Conservation (phyloP, 805 yeast species). For the Candida odintsovae region DNA sequence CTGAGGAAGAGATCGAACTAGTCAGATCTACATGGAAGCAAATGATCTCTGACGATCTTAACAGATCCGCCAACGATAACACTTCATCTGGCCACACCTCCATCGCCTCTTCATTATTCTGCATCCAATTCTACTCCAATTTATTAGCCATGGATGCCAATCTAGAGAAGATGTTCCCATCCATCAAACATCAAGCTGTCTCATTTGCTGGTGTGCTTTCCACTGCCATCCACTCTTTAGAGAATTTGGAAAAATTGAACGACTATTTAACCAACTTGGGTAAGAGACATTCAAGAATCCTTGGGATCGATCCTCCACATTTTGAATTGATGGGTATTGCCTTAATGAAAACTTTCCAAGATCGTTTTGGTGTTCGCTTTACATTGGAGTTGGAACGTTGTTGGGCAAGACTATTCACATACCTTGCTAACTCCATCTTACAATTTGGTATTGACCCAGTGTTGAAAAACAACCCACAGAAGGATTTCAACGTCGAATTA, state of each 20-base stretch:
- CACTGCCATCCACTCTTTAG: constrained; percentile 59
- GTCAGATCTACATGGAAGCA: constrained; percentile 33
- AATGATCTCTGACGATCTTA: constrained; percentile 30
- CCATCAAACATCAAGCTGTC: constrained; percentile 71
- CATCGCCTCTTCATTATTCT: constrained; percentile 56
- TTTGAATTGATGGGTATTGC: constrained; percentile 74
- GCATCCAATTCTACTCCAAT: constrained; percentile 72
- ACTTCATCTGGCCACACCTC: constrained; percentile 19
- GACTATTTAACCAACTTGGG: constrained; percentile 60
- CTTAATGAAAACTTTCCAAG: constrained; percentile 59
- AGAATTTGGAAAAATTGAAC: constrained; percentile 50
- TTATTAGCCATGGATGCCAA: constrained; percentile 54
- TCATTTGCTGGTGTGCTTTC: constrained; percentile 76
- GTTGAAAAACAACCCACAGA: constrained; percentile 25
- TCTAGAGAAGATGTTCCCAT: constrained; percentile 63
- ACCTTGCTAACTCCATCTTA: constrained; percentile 59
- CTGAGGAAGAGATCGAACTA: constrained; percentile 27
- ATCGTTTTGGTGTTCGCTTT: constrained; percentile 48
- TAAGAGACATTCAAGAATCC: constrained; percentile 66
- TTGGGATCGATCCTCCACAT: constrained; percentile 65
- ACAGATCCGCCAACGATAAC: constrained; percentile 7
- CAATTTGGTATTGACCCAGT: constrained; percentile 42
- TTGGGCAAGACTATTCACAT: constrained; percentile 68
- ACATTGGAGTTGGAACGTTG: constrained; percentile 57
- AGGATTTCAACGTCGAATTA: constrained; percentile 8